Evolutionary conservation across 2,329 filamentous ascomycete species (phyloP).

Genomic region (Lachnellula subtilissima): DNA sequence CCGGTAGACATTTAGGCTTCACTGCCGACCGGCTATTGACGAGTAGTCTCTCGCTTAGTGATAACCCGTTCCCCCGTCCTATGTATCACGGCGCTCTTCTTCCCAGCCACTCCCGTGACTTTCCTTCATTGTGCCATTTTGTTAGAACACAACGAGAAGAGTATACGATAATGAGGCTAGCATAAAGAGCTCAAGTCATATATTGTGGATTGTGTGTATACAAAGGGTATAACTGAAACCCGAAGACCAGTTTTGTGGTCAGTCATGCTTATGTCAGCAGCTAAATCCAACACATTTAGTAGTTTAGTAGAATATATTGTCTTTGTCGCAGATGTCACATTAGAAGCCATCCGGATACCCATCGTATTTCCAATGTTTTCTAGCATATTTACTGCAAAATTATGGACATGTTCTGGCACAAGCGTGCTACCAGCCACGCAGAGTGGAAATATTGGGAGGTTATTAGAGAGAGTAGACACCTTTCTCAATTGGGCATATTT

Average conservation of each 20-base stretch:
- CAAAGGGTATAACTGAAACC: too few relatives aligned
- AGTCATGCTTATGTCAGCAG: too few relatives aligned
- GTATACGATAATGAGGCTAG: too few relatives aligned
- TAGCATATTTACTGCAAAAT: slow-evolving; percentile 17
- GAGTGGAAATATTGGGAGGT: slow-evolving; percentile 21
- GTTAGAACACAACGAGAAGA: too few relatives aligned
- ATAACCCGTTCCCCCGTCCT: neutral
- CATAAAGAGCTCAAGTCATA: too few relatives aligned
- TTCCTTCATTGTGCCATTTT: slow-evolving; percentile 1
- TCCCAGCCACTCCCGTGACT: neutral
- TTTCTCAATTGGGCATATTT: neutral
- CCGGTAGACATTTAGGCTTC: too few relatives aligned
- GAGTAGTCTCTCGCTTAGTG: neutral
- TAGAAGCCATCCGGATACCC: slow-evolving; percentile 18
- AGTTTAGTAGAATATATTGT: neutral
- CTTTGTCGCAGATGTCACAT: slow-evolving; percentile 10
- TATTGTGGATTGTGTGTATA: too few relatives aligned
- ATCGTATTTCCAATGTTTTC: slow-evolving; percentile 18
- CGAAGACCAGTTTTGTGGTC: too few relatives aligned
- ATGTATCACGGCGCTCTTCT: neutral
- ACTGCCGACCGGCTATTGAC: neutral
- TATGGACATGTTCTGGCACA: slow-evolving; percentile 18
- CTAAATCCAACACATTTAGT: too few relatives aligned
- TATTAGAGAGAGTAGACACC: slow-evolving; percentile 14
- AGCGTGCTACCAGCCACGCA: slow-evolving; percentile 18